These are phyloP conservation scores for Metschnikowia vanudenii DNA, from an alignment of 805 yeast species.

Conservation along the genomic window DNA sequence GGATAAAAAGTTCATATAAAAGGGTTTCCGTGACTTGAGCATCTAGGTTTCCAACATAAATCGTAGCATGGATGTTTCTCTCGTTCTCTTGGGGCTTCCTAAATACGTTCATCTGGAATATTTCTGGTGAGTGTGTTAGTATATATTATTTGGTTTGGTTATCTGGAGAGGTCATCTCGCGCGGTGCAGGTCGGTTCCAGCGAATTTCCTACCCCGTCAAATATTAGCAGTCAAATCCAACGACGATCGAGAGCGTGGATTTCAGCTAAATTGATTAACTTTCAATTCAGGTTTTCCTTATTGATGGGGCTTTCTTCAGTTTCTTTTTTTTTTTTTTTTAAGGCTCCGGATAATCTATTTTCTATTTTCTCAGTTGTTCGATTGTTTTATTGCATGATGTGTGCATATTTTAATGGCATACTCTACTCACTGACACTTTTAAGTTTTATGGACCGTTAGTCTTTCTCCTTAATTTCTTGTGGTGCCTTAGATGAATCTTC, in stretches of 20 bases:
- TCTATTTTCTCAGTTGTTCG: too few species aligned
- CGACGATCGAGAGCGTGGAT: too few species aligned
- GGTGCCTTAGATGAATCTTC: constrained; percentile 30
- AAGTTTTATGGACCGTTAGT: background rate
- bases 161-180: constrained; percentile 2
- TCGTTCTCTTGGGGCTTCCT: constrained; percentile 42
- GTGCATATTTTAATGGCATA: too few species aligned
- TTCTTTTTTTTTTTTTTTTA: too few species aligned
- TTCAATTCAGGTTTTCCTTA: too few species aligned
- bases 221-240: background rate
- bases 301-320: too few species aligned
- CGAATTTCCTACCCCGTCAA: background rate
- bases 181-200: constrained; percentile 3
- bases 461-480: background rate
- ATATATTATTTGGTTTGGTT: background rate
- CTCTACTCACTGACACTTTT: background rate
- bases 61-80: constrained; percentile 58
- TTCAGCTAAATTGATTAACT: too few species aligned
- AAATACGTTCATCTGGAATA: constrained; percentile 30
- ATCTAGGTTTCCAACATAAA: constrained; percentile 83
- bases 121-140: background rate
- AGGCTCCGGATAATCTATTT: too few species aligned
- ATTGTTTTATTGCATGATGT: too few species aligned
- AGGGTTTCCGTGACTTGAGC: constrained; percentile 67
- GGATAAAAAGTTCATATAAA: constrained; percentile 78